These are phyloP conservation scores for Sicyos baderoa DNA, from an alignment of 306 rosid genomes.

Conservation along the genomic window DNA sequence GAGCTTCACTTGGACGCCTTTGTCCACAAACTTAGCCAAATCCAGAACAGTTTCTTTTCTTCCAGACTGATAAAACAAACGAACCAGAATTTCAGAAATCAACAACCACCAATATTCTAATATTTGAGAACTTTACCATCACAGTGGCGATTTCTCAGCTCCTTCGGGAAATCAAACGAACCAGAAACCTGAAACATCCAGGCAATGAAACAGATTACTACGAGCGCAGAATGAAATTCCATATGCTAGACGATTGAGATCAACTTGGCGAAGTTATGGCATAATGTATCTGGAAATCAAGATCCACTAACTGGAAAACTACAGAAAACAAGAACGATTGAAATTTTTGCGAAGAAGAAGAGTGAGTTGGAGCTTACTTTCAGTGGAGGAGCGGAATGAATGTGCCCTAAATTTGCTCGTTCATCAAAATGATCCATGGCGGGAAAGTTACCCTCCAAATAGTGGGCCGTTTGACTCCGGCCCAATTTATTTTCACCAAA, in stretches of 20 bases:
- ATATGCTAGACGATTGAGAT: not conserved
- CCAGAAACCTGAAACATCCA: not conserved
- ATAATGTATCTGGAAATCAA: not conserved
- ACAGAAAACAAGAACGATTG: not conserved
- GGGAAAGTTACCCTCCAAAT: slow-evolving; percentile 7
- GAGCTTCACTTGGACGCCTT: slow-evolving; percentile 89
- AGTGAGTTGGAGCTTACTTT: slow-evolving; percentile 5
- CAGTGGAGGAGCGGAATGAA: not conserved
- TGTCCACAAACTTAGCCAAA: slow-evolving; percentile 81
- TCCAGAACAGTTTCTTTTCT: slow-evolving; percentile 65
- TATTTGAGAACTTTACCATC: slow-evolving; percentile 25
- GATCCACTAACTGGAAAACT: not conserved
- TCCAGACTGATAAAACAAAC: slow-evolving; percentile 8
- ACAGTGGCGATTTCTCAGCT: slow-evolving; percentile 13
- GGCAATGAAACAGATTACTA: not conserved
- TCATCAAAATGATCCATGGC: slow-evolving; percentile 9
- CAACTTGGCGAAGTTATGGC: not conserved
- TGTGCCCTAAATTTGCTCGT: slow-evolving; percentile 18
- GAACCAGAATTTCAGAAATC: slow-evolving; percentile 14
- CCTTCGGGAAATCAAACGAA: slow-evolving; percentile 7
- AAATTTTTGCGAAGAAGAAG: not conserved
- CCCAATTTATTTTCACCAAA: not conserved
- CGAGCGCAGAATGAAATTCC: not conserved
- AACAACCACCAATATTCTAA: not conserved
- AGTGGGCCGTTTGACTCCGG: not conserved